A percentile compares a stretch with the other conserved stretches of the same genome.
phyloP scores from a whole-genome alignment of 2,329 filamentous ascomycete genomes.

The Teratosphaeria zuluensis region DNA sequence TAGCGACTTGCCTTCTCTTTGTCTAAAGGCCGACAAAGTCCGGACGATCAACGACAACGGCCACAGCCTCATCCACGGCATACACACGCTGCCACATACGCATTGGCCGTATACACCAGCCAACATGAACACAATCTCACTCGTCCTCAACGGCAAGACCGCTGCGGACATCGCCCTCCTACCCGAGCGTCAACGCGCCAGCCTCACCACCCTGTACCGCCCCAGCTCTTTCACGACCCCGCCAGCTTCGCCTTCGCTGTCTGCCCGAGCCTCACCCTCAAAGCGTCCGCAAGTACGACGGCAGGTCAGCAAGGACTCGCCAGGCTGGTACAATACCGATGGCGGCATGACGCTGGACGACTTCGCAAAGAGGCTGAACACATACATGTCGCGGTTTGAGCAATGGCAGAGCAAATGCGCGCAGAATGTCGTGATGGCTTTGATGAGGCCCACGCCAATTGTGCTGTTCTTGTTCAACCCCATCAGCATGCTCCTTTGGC shows the following conservation, averaged over 20 bases:
- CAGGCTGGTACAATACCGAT: conserved; percentile 22
- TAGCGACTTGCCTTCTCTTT: not conserved
- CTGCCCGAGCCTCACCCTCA: not conserved
- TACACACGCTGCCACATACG: not conserved
- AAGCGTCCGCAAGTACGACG: not conserved
- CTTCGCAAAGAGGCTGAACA: conserved; percentile 18
- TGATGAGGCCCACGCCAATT: conserved; percentile 21
- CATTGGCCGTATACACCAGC: not conserved
- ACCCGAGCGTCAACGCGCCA: conserved; percentile 8
- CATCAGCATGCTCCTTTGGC: conserved; percentile 16
- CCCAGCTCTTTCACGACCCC: not conserved
- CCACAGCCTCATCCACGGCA: not conserved
- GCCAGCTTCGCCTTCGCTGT: not conserved
- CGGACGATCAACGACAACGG: not conserved
- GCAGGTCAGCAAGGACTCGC: conserved; percentile 4
- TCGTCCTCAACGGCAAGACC: conserved; percentile 20
- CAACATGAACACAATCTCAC: conserved; percentile 20
- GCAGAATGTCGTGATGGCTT: conserved; percentile 23
- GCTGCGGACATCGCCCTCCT: conserved; percentile 11
- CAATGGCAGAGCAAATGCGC: conserved; percentile 17
- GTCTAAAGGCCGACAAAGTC: not conserved
- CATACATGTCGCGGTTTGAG: conserved; percentile 15
- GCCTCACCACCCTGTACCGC: conserved; percentile 1
- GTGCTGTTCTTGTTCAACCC: conserved; percentile 24
- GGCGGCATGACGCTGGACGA: conserved; percentile 20